These are phyloP conservation scores for Oryza glumipatula DNA, from an alignment of 176 grass and related monocot species.

Conservation along the genomic window DNA sequence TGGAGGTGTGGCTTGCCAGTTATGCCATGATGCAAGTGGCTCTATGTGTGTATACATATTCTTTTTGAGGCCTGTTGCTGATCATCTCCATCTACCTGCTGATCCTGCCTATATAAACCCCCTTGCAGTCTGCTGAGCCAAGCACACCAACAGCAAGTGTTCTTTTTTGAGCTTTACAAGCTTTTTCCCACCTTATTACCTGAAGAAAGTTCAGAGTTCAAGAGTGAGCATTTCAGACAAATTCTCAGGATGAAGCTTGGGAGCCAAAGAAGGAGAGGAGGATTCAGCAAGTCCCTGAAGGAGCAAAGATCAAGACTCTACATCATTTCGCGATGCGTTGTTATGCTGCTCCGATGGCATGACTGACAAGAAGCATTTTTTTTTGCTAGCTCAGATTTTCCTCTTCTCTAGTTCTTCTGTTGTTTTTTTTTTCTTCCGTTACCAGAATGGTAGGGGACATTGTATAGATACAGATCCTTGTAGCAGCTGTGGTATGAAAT, in stretches of 20 bases:
- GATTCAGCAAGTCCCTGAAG: conserved; percentile 47
- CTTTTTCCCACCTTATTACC: not conserved
- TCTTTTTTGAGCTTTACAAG: not conserved
- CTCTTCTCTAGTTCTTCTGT: not conserved
- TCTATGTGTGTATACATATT: not conserved
- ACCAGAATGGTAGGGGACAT: conserved; percentile 28
- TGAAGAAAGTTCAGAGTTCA: not conserved
- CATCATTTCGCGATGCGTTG: conserved; percentile 54
- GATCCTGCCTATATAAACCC: conserved; percentile 38
- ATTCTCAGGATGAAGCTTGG: conserved; percentile 48
- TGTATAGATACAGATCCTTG: conserved; percentile 31
- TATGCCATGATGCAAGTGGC: conserved; percentile 39
- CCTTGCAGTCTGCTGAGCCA: not conserved
- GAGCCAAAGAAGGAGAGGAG: conserved; percentile 37
- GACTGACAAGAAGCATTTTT: conserved; percentile 32
- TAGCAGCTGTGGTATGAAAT: conserved; percentile 3
- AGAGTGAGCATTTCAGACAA: not conserved
- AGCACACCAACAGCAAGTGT: conserved; percentile 16
- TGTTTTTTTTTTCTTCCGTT: not conserved
- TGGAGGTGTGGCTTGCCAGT: conserved; percentile 37
- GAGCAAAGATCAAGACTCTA: conserved; percentile 59
- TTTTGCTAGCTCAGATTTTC: conserved; percentile 6
- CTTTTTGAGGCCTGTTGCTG: not conserved
- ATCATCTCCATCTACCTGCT: conserved; percentile 26
- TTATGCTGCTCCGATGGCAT: conserved; percentile 63